These are phyloP conservation scores for Ilyonectria mors-panacis DNA, from an alignment of 2,329 filamentous ascomycete species.

Conservation along the genomic window DNA sequence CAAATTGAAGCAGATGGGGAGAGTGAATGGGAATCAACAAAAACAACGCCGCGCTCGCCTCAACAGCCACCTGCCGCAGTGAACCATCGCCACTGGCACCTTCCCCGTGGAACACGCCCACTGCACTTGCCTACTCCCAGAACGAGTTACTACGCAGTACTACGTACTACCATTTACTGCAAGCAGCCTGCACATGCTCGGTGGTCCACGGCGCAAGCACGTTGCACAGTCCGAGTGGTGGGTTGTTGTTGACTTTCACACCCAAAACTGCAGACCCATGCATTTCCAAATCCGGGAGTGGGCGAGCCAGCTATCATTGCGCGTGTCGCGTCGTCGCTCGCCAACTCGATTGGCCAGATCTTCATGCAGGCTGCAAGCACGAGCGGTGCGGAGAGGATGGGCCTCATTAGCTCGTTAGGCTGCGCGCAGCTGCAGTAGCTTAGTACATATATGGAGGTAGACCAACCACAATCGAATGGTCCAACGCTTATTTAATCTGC, in stretches of 20 bases:
- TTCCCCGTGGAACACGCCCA: neutral
- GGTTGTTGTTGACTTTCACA: slow-evolving; percentile 8
- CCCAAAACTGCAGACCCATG: neutral
- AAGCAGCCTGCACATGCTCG: neutral
- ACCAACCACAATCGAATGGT: neutral
- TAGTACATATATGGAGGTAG: neutral
- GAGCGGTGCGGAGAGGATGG: neutral
- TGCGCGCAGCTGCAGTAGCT: neutral
- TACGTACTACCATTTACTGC: neutral
- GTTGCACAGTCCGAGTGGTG: neutral
- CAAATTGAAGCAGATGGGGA: neutral
- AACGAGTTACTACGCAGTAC: too few relatives aligned
- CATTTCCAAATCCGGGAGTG: slow-evolving; percentile 1
- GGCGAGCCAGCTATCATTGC: neutral
- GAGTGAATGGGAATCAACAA: neutral
- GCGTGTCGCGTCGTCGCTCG: slow-evolving; percentile 6
- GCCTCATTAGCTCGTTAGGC: neutral
- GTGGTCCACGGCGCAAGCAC: neutral
- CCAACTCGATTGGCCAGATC: slow-evolving; percentile 3
- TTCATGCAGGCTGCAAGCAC: neutral
- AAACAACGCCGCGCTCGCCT: slow-evolving; percentile 2
- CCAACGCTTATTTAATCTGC: slow-evolving; percentile 3
- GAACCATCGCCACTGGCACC: slow-evolving; percentile 2
- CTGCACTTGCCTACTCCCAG: neutral
- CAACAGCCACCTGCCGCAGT: neutral